A percentile compares a stretch with the other conserved stretches of the same genome.
Evolutionary conservation across 371 early-diverging fungal species (phyloP).

Genomic region (Catenaria anguillulae): DNA sequence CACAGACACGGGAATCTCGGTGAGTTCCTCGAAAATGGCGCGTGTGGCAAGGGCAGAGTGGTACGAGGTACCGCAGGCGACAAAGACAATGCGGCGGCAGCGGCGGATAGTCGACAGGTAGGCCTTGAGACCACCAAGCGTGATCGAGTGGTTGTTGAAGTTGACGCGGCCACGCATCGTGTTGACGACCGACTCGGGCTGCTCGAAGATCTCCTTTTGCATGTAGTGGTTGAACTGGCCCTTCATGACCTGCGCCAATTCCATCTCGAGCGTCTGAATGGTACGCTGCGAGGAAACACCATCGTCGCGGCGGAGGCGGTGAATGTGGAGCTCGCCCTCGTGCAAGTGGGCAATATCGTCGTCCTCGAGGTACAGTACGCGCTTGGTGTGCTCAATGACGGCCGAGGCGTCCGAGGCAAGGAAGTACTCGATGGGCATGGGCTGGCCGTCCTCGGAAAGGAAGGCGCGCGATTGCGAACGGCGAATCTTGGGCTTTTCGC

Average conservation of each 20-base stretch:
- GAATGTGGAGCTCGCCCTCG: slow-evolving; percentile 91
- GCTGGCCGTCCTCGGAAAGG: slow-evolving; percentile 79
- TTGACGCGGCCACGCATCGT: slow-evolving; percentile 99
- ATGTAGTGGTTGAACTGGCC: slow-evolving; percentile 97
- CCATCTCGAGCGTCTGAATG: slow-evolving; percentile 95
- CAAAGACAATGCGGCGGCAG: slow-evolving; percentile 91
- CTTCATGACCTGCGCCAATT: slow-evolving; percentile 97
- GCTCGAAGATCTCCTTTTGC: slow-evolving; percentile 99
- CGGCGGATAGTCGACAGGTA: slow-evolving; percentile 85
- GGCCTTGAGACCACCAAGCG: slow-evolving; percentile 85
- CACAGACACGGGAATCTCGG: slow-evolving; percentile 86
- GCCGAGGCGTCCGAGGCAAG: slow-evolving; percentile 97
- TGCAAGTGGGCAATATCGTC: slow-evolving; percentile 96
- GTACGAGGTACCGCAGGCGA: slow-evolving; percentile 97
- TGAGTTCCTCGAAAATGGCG: slow-evolving; percentile 93
- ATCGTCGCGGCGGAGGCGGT: slow-evolving; percentile 87
- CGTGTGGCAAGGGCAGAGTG: slow-evolving; percentile 93
- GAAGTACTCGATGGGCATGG: slow-evolving; percentile 94
- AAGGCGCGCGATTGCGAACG: slow-evolving; percentile 89
- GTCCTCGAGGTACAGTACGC: slow-evolving; percentile 95
- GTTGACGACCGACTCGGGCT: slow-evolving; percentile 98
- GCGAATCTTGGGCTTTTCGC: slow-evolving; percentile 48
- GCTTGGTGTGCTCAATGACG: slow-evolving; percentile 97
- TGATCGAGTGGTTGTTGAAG: slow-evolving; percentile 83
- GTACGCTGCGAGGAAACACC: slow-evolving; percentile 70